Conservation (phyloP, 208 protist genomes). For the Leishmania tropica region DNA sequence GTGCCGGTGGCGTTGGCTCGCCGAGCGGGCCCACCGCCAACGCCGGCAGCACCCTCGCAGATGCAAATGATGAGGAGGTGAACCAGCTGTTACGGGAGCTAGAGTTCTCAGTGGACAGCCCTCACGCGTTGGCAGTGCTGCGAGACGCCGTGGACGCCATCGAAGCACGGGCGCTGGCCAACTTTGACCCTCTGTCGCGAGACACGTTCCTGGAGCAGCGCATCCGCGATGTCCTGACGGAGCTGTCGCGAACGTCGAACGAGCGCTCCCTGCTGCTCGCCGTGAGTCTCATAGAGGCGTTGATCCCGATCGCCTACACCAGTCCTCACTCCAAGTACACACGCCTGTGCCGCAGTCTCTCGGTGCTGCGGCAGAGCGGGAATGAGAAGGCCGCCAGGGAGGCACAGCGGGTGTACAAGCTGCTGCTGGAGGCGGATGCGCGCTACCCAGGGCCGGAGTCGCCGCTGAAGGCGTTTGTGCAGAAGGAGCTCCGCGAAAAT, state of each 20-base stretch:
- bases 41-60: slow-evolving; percentile 18
- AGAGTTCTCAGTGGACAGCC: slow-evolving; percentile 65
- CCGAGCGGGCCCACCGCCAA: slow-evolving; percentile 17
- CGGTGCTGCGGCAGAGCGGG: slow-evolving; percentile 69
- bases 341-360: slow-evolving; percentile 81
- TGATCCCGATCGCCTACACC: slow-evolving; percentile 85
- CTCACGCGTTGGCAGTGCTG: slow-evolving; percentile 68
- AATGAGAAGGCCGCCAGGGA: slow-evolving; percentile 63
- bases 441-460: slow-evolving; percentile 41
- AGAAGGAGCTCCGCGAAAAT: slow-evolving; percentile 85
- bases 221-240: slow-evolving; percentile 78
- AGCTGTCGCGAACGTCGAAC: slow-evolving; percentile 63
- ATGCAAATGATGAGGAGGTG: slow-evolving; percentile 81
- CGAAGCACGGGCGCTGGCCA: slow-evolving; percentile 73
- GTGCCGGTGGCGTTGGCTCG: slow-evolving; percentile 25
- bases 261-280: slow-evolving; percentile 60
- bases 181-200: slow-evolving; percentile 75
- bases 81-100: slow-evolving; percentile 80
- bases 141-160: slow-evolving; percentile 79
- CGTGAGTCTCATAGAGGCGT: slow-evolving; percentile 75
- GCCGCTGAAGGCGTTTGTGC: slow-evolving; percentile 82
- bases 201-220: slow-evolving; percentile 85
- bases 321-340: slow-evolving; percentile 81
- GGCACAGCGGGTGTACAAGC: slow-evolving; percentile 79
- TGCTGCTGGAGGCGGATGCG: slow-evolving; percentile 70